Evolutionary conservation across 306 rosid genomes (phyloP), one percentile per base, ranked within the genome.

Genomic region (Glycyrrhiza uralensis): DNA sequence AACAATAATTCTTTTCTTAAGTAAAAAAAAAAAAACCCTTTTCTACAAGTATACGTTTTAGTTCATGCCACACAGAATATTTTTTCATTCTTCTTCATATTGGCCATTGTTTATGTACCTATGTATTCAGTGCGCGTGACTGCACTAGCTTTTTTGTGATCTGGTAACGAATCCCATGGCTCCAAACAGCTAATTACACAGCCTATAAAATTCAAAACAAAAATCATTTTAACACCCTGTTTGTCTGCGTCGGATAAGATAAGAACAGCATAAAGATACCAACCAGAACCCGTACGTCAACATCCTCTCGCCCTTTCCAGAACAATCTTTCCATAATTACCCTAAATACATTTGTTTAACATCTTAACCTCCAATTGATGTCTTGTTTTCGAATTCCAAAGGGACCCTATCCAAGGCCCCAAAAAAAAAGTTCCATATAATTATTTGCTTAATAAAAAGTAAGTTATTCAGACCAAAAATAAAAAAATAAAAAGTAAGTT

Each of bases 301-400:
- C 80, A 19, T 68, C 72, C 68, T n/a, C 28, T 42, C 0, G 32
- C 24, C 18, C 76, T 75, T 86, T 84, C 92, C 79, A 85, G 85
- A 85, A 87, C 69, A 35, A 77, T 81, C 83, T 35, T 64, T 46
- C 24, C 26, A 13, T n/a, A n/a, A n/a, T n/a, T n/a, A n/a, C n/a
- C n/a, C 19, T 66, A 36, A 19, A 33, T 14, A 30, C 29, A 30
- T 5, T 54, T 17, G n/a, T 41, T 44, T 26, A 66, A 28, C 30
- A 38, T 22, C 22, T 24, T 51, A 49, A 20, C 72, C 12, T 45
- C 29, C 15, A 26, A 9, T 51, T 3, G 3, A 24, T 64, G 24
- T 41, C 45, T 17, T 66, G 6, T 5, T 66, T 46, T 45, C 15
- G 0, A 66, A 46, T 30, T 65, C 9, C 15, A 26, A 38, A 26